phyloP scores from a whole-genome alignment of 116 monocot genomes.

The Cymodocea nodosa region DNA sequence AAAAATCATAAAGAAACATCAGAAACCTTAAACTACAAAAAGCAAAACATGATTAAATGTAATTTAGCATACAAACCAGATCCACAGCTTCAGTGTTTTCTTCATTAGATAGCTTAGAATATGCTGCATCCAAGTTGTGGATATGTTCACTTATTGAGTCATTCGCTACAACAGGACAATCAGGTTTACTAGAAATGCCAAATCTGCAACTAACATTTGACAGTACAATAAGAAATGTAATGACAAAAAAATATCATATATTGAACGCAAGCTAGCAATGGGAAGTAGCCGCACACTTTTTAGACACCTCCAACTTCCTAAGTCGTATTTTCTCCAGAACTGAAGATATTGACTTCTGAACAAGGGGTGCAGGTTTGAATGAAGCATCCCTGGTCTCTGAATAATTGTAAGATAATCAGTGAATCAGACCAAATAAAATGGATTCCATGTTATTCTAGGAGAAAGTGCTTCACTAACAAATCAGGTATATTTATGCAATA shows the following conservation, averaged over 20 bases:
- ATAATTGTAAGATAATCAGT: constrained; percentile 1
- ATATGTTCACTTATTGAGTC: background rate
- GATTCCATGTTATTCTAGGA: background rate
- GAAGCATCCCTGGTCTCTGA: constrained; percentile 77
- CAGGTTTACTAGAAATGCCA: background rate
- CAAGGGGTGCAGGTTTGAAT: constrained; percentile 45
- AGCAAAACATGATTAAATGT: background rate
- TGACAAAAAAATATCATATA: background rate
- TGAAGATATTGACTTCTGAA: constrained; percentile 51
- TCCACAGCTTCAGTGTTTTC: background rate
- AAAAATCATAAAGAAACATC: background rate
- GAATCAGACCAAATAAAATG: background rate
- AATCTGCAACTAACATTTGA: constrained; percentile 3
- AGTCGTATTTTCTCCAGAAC: constrained; percentile 52
- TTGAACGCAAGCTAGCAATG: background rate
- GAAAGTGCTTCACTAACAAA: too few species aligned
- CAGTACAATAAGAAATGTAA: background rate
- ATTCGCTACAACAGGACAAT: constrained; percentile 2
- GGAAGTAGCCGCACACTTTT: constrained; percentile 14
- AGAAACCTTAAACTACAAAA: background rate
- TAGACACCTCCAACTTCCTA: constrained; percentile 38
- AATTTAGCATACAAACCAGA: background rate
- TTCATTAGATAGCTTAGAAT: background rate
- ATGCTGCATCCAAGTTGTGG: background rate
- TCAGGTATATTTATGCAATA: too few species aligned